These are phyloP conservation scores for Areca catechu DNA, from an alignment of 176 grass and related monocot species.

Conservation along the genomic window DNA sequence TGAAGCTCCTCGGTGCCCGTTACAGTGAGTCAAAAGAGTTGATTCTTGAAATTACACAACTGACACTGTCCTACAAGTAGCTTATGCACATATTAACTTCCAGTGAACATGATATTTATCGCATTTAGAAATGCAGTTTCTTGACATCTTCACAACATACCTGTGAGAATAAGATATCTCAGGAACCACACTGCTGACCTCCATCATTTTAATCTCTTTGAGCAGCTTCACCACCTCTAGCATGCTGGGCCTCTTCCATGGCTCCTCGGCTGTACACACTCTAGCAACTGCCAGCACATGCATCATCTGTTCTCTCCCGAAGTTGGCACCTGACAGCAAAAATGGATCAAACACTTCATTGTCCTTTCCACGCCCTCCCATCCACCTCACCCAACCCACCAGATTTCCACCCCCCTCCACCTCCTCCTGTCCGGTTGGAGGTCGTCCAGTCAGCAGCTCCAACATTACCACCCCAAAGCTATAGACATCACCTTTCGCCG, in stretches of 20 bases:
- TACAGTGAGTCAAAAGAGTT: no score
- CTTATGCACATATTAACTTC: no score
- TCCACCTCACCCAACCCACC: conserved; percentile 87
- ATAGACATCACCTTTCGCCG: conserved; percentile 75
- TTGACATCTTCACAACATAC: neutral
- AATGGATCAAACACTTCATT: conserved; percentile 66
- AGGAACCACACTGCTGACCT: conserved; percentile 16
- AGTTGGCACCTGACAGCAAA: conserved; percentile 28
- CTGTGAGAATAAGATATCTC: conserved; percentile 5
- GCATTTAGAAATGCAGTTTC: no score
- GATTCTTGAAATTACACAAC: no score
- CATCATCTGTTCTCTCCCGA: conserved; percentile 58
- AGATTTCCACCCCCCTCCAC: conserved; percentile 80
- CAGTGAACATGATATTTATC: no score
- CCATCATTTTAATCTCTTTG: conserved; percentile 44
- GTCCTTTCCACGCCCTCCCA: conserved; percentile 39
- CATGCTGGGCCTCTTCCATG: conserved; percentile 85
- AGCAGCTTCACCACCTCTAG: conserved; percentile 77
- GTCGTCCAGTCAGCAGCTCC: conserved; percentile 79
- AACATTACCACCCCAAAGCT: conserved; percentile 92
- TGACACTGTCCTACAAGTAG: no score
- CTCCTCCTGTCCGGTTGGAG: conserved; percentile 83
- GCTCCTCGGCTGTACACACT: conserved; percentile 62
- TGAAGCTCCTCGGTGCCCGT: no score
- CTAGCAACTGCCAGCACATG: conserved; percentile 46